phyloP scores from a whole-genome alignment of 495 filamentous ascomycete species.

The Penicillium angulare region DNA sequence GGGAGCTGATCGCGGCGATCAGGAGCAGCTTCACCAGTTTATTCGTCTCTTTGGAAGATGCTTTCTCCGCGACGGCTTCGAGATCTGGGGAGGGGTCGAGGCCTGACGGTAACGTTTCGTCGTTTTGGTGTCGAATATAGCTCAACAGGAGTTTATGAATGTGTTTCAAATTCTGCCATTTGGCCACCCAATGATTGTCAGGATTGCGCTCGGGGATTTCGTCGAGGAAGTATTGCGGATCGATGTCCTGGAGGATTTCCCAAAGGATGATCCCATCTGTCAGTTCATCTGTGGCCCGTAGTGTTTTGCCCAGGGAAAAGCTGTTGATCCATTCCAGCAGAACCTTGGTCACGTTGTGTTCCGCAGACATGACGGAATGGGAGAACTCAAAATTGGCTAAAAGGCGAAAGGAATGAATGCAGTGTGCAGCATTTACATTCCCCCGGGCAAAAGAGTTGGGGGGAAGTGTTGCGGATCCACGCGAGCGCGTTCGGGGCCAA shows the following conservation, averaged over 20 bases:
- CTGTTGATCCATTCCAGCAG: constrained; percentile 60
- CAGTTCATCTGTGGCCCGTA: constrained; percentile 58
- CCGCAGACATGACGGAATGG: constrained; percentile 39
- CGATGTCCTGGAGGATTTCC: constrained; percentile 65
- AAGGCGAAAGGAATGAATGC: constrained; percentile 7
- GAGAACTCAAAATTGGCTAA: not conserved
- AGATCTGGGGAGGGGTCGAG: constrained; percentile 53
- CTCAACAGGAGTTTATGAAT: constrained; percentile 63
- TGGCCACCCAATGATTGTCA: constrained; percentile 49
- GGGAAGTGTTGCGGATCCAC: constrained; percentile 19
- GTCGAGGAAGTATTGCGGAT: constrained; percentile 66
- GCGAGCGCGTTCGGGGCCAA: constrained; percentile 17
- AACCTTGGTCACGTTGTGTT: constrained; percentile 48
- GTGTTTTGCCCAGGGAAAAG: constrained; percentile 46
- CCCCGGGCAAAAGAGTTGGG: constrained; percentile 1
- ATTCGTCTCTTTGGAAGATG: constrained; percentile 38
- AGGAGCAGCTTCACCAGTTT: constrained; percentile 66
- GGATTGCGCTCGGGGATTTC: constrained; percentile 56
- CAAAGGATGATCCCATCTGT: constrained; percentile 73
- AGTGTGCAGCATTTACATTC: constrained; percentile 16
- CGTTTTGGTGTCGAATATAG: constrained; percentile 62
- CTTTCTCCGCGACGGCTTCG: constrained; percentile 55
- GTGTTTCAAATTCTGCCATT: constrained; percentile 64
- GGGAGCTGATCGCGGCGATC: constrained; percentile 58
- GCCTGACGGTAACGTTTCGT: constrained; percentile 46